These are phyloP conservation scores for Trypanosoma vivax DNA, from an alignment of 208 protist species.

Conservation along the genomic window DNA sequence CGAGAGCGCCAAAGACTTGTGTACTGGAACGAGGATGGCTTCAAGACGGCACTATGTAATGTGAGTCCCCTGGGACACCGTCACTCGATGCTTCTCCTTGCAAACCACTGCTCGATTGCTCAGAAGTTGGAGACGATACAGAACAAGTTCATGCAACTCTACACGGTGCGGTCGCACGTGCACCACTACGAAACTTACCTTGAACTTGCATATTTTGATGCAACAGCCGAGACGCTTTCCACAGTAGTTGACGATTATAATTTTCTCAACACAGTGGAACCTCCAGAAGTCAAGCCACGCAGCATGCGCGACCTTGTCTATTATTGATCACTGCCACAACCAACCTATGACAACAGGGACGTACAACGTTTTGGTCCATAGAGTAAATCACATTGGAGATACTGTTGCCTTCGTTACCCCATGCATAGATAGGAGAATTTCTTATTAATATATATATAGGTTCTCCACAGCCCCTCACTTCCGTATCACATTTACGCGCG, in stretches of 20 bases:
- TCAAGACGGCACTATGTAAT: slow-evolving; percentile 94
- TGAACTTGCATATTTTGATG: slow-evolving; percentile 69
- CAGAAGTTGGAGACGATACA: slow-evolving; percentile 68
- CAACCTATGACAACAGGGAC: too few species aligned
- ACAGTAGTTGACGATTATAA: slow-evolving; percentile 80
- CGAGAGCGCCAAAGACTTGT: slow-evolving; percentile 71
- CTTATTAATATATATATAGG: too few species aligned
- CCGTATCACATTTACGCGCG: too few species aligned
- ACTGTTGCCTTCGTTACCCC: too few species aligned
- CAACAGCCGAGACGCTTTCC: slow-evolving; percentile 60
- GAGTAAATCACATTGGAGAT: too few species aligned
- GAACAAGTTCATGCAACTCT: slow-evolving; percentile 89
- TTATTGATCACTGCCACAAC: slow-evolving; percentile 27
- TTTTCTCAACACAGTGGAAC: slow-evolving; percentile 59
- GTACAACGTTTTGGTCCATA: too few species aligned
- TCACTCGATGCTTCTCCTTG: slow-evolving; percentile 89
- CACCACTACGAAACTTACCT: slow-evolving; percentile 93
- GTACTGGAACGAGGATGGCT: slow-evolving; percentile 96
- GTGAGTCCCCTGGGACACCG: slow-evolving; percentile 88
- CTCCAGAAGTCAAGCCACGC: slow-evolving; percentile 33
- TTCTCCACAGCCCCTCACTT: too few species aligned
- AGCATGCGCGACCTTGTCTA: slow-evolving; percentile 84
- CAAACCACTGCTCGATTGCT: slow-evolving; percentile 90
- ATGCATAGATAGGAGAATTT: too few species aligned
- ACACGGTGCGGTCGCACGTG: slow-evolving; percentile 84